Base-by-base conservation (phyloP, 352 stramenopile genomes). In the Pythium oligandrum region DNA sequence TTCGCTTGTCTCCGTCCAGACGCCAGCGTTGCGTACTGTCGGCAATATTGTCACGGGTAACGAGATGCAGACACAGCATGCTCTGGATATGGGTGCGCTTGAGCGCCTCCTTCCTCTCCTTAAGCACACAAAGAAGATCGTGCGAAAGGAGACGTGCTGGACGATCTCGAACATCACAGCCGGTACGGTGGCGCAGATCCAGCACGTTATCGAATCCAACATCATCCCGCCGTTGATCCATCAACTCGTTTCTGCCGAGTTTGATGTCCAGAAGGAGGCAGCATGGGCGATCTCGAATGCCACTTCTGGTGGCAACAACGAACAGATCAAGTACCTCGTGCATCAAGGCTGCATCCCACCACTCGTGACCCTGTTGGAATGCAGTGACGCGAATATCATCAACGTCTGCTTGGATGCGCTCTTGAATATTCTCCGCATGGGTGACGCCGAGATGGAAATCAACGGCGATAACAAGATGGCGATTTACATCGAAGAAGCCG, bases 21-120 rank as follows among this genome's bases (percentile, higher is more conserved):
- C 95, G 6, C 96, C 97, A 8, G 96, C 96, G 7, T 70, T 99
- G 17, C 84, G 96, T 31, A 98, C 92, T 1, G 93, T 99, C 7
- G 83, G 83, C 10, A 99, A 99, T 69, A 98, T 99, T 64, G 95
- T 99, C 32, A 98, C 97, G 32, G 97, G 97, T 49, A 97, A 99
- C 51, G 75, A 88, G 49, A 51, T 73, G 8, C 81, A 91, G 60
- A 95, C 84, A 10, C 79, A 92, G 45, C 51, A 71, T 38, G 79
- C 86, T 40, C 51, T 95, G 44, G 77, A 92, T 53, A 50, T 73
- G 6, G 70, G 58, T 7, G 69, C 82, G 7, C 47, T 92, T 31
- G 67, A 64, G 7, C 64, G 77, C 1, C 64, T 94, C 6, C 55
- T 86, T 30, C 66, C 72, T 12, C 57, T 94, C 48, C 68, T 94